Conservation (phyloP, 495 filamentous ascomycete genomes). For the Xylaria nigripes region DNA sequence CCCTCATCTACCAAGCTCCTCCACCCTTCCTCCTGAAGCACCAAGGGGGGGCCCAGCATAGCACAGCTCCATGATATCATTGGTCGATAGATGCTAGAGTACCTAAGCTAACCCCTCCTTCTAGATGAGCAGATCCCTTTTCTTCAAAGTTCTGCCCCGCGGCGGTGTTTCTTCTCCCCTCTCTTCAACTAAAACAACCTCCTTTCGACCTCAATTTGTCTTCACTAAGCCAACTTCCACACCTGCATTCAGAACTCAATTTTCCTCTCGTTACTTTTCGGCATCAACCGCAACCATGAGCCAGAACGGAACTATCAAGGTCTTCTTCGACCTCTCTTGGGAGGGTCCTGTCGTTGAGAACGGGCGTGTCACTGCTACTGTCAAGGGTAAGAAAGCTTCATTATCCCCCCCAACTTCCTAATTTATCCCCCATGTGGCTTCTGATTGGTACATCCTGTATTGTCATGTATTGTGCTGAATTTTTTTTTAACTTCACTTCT, state of each 20-base stretch:
- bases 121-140: constrained; percentile 14
- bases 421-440: not conserved
- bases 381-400: constrained; percentile 49
- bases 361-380: constrained; percentile 47
- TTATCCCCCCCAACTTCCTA: not conserved
- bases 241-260: constrained; percentile 8
- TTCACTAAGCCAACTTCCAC: constrained; percentile 8
- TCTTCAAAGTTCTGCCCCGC: constrained; percentile 15
- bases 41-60: constrained; percentile 9
- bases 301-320: constrained; percentile 42
- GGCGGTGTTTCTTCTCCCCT: constrained; percentile 13
- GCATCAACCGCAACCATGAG: constrained; percentile 56
- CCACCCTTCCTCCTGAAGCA: constrained; percentile 3
- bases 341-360: constrained; percentile 55
- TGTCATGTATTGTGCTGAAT: not conserved
- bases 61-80: constrained; percentile 11
- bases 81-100: constrained; percentile 10
- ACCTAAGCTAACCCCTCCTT: constrained; percentile 12
- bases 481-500: not conserved
- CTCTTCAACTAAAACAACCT: constrained; percentile 8
- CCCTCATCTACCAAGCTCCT: constrained; percentile 8
- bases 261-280: constrained; percentile 46
- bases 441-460: not conserved
- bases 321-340: constrained; percentile 45
- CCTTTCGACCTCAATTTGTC: constrained; percentile 9